phyloP scores from a whole-genome alignment of 768 basidiomycete species.

The Termitomyces sp. region DNA sequence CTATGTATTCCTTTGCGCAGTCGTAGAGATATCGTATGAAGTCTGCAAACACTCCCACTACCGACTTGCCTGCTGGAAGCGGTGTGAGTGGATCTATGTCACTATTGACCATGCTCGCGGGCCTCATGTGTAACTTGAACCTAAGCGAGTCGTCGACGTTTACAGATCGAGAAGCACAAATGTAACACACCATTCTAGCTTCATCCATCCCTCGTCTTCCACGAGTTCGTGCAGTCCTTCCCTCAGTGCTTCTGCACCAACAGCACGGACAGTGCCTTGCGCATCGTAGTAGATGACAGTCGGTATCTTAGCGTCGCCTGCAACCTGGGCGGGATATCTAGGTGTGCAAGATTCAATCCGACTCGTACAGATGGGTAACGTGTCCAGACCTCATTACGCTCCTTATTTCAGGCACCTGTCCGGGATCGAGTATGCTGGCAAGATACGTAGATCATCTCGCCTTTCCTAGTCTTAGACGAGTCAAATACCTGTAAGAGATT shows the following conservation, averaged over 20 bases:
- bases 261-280: slow-evolving; percentile 23
- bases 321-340: background rate
- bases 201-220: slow-evolving; percentile 41
- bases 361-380: background rate
- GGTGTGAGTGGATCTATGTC: slow-evolving; percentile 20
- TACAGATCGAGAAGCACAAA: background rate
- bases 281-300: background rate
- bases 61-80: slow-evolving; percentile 36
- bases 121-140: slow-evolving; percentile 1
- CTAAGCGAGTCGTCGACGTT: background rate
- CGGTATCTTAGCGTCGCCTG: background rate
- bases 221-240: slow-evolving; percentile 26
- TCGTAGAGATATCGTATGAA: slow-evolving; percentile 43
- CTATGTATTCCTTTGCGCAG: slow-evolving; percentile 41
- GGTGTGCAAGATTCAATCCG: background rate
- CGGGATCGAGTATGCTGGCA: background rate
- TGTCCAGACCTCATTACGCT: background rate
- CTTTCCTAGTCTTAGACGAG: no score
- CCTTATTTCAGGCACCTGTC: background rate
- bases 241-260: slow-evolving; percentile 39
- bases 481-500: background rate
- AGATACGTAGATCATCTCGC: background rate
- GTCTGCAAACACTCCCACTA: slow-evolving; percentile 40
- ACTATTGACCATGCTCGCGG: background rate
- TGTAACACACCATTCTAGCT: slow-evolving; percentile 42